These are phyloP conservation scores for Aspergillus ochraceoroseus DNA, from an alignment of 2,329 filamentous ascomycete genomes.

Conservation along the genomic window DNA sequence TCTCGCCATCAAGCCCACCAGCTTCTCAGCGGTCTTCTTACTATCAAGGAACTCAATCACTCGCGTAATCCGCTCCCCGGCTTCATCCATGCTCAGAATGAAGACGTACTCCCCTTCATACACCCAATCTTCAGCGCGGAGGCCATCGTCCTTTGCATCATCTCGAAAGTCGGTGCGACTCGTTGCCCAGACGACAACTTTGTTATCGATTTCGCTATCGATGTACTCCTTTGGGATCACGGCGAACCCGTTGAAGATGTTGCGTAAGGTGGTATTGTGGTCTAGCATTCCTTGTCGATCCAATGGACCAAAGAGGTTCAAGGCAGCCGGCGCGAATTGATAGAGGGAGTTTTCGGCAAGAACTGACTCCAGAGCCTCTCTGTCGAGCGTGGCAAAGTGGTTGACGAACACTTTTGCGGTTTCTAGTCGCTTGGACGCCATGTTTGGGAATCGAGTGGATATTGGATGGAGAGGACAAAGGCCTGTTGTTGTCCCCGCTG, in stretches of 20 bases:
- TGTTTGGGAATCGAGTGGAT: no score
- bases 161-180: slow-evolving; percentile 1
- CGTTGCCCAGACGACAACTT: slow-evolving; percentile 5
- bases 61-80: neutral
- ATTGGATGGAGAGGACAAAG: no score
- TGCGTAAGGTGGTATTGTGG: neutral
- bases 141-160: slow-evolving; percentile 3
- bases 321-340: neutral
- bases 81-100: slow-evolving; percentile 5
- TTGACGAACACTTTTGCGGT: slow-evolving; percentile 1
- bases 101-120: slow-evolving; percentile 5
- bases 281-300: neutral
- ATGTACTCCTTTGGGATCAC: slow-evolving; percentile 5
- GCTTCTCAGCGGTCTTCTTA: neutral
- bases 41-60: slow-evolving; percentile 7
- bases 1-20: neutral
- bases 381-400: slow-evolving; percentile 1
- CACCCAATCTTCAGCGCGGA: neutral
- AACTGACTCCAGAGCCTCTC: neutral
- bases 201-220: neutral
- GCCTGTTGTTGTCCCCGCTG: no score
- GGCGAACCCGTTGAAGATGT: neutral
- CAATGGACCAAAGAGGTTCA: neutral
- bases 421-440: neutral
- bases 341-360: neutral